Evolutionary conservation across 2,329 filamentous ascomycete genomes (phyloP), one percentile per base, ranked within the genome.

Genomic region (Metarhizium album): DNA sequence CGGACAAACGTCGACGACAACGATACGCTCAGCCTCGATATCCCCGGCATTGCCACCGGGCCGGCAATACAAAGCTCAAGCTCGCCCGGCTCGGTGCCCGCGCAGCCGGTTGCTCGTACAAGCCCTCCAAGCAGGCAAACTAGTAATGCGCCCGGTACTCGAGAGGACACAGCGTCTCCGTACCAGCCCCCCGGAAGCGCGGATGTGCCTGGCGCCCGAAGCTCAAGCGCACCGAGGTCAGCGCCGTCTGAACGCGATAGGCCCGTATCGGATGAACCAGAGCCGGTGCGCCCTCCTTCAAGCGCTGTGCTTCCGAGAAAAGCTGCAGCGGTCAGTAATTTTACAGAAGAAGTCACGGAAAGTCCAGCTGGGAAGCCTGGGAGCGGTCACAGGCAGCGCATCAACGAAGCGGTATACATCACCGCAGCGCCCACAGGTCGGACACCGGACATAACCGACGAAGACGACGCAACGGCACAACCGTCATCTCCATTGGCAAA

Each of bases 1-100:
- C 73, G 74, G 57, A 74, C 78, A 52, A 74, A 82, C 60, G 70
- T 84, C 14, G 77, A 73, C 55, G 78, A 83, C 56, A 78, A 83
- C 55, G 72, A 80, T 11, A 79, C 79, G 5, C 84, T 84, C 59
- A 73, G 72, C 14, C 72, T 82, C 57, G 64, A 74, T 46, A 67
- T 78, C 46, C 71, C 69, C 27, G 70, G 69, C 53, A 64, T 75
- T 38, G 61, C 66, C 43, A 58, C 60, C n/a, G 47, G 51, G 46
- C 22, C 47, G 24, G 8, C 20, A 3, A 20, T 45, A 16, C 49
- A 43, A 40, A 53, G 49, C 29, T 53, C 52, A 42, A 53, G 52
- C 33, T 53, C 52, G 43, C 52, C 52, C 8, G 43, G 38, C n/a
- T 27, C 31, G n/a, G n/a, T 9, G 16, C 33, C 48, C 22, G 40